Evolutionary conservation across 2,329 filamentous ascomycete species (phyloP).

Genomic region (Botrytis porri): DNA sequence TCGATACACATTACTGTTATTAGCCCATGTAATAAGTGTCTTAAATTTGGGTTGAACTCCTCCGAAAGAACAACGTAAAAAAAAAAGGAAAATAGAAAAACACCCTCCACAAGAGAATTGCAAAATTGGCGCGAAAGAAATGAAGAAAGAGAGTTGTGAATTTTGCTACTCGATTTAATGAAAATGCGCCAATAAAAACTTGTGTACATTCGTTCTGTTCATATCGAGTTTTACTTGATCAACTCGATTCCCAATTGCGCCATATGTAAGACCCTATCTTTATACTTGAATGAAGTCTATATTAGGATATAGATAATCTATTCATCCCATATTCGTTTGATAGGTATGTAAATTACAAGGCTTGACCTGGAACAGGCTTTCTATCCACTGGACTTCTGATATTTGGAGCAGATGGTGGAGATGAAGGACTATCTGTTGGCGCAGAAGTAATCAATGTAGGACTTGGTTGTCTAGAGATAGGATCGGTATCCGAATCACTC

Average conservation of each 20-base stretch:
- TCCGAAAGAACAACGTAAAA: conserved; percentile 17
- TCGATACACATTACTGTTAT: conserved; percentile 23
- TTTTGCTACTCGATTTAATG: neutral
- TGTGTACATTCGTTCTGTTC: conserved; percentile 29
- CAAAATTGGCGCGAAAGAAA: conserved; percentile 12
- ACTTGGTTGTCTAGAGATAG: conserved; percentile 25
- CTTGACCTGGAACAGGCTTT: conserved; percentile 38
- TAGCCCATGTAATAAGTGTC: conserved; percentile 14
- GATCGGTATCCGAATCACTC: conserved; percentile 29
- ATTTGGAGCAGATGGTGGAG: conserved; percentile 19
- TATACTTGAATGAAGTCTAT: conserved; percentile 8
- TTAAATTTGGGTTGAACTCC: conserved; percentile 14
- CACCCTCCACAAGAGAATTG: conserved; percentile 1
- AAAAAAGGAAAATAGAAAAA: neutral
- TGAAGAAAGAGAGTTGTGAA: conserved; percentile 17
- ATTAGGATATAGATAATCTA: neutral
- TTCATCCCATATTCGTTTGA: conserved; percentile 13
- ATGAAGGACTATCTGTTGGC: conserved; percentile 15
- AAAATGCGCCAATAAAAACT: conserved; percentile 14
- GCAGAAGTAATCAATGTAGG: conserved; percentile 31
- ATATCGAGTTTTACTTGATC: conserved; percentile 20
- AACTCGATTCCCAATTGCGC: conserved; percentile 13
- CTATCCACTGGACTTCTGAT: conserved; percentile 21
- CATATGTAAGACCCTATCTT: conserved; percentile 20
- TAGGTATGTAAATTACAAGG: conserved; percentile 28